Conservation (phyloP, 148 eudicot species). For the Rhododendron ferrugineum region DNA sequence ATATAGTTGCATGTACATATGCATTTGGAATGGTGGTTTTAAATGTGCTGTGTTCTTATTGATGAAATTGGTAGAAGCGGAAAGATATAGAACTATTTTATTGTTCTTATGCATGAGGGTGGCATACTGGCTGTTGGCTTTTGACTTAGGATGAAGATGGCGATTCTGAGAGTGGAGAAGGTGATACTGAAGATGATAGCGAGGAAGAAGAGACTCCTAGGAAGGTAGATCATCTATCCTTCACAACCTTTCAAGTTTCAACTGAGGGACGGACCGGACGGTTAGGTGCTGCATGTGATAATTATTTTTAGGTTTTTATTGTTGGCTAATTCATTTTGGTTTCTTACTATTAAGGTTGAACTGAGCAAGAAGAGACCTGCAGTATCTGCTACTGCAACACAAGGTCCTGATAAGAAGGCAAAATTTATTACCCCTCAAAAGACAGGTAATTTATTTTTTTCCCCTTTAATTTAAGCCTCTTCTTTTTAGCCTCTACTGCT, state of each 20-base stretch:
- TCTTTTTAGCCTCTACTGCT: neutral
- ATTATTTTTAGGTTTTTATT: neutral
- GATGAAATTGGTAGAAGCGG: neutral
- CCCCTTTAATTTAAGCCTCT: neutral
- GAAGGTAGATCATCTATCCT: conserved; percentile 36
- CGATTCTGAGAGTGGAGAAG: conserved; percentile 24
- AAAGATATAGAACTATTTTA: neutral
- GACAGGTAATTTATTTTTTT: conserved; percentile 38
- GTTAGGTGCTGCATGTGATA: neutral
- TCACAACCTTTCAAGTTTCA: neutral
- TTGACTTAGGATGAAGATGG: conserved; percentile 34
- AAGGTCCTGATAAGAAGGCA: conserved; percentile 56
- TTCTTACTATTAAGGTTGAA: conserved; percentile 33
- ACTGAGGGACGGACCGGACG: neutral
- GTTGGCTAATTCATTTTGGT: neutral
- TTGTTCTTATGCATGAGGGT: neutral
- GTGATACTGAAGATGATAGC: conserved; percentile 29
- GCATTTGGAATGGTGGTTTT: neutral
- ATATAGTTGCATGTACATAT: neutral
- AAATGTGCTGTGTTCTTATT: neutral
- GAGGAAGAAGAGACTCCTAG: conserved; percentile 57
- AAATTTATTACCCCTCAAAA: conserved; percentile 61
- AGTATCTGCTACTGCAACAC: conserved; percentile 43
- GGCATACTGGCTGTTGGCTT: neutral
- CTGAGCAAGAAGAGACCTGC: conserved; percentile 55